phyloP scores from a whole-genome alignment of 345 rosid genomes.

The Camelina laxa region DNA sequence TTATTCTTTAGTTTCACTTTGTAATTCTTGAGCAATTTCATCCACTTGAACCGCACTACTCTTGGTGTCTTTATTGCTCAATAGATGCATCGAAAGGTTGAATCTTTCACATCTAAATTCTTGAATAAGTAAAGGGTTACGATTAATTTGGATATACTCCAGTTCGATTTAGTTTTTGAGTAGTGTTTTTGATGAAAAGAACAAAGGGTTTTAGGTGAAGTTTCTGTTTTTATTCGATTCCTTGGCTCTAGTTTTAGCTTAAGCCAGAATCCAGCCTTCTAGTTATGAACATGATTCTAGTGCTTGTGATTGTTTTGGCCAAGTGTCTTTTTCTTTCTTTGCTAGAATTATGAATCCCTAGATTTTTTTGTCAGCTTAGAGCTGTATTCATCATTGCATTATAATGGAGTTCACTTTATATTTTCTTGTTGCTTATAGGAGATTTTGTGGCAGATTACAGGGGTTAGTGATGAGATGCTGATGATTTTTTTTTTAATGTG shows the following conservation, averaged over 20 bases:
- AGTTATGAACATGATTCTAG: background rate
- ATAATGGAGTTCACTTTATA: background rate
- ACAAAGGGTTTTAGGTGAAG: conserved; percentile 25
- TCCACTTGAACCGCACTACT: background rate
- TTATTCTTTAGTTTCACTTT: conserved; percentile 2
- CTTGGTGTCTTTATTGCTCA: background rate
- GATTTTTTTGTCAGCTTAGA: background rate
- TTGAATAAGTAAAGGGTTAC: background rate
- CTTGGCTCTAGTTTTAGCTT: background rate
- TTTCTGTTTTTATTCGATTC: conserved; percentile 1
- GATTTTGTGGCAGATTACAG: background rate
- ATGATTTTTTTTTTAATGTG: background rate
- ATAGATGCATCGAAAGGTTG: conserved; percentile 22
- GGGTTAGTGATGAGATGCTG: conserved; percentile 14
- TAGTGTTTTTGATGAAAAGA: conserved; percentile 27
- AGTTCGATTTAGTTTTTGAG: background rate
- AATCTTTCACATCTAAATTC: background rate
- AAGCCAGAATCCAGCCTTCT: background rate
- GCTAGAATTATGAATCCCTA: conserved; percentile 11
- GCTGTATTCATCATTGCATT: background rate
- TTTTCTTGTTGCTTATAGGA: background rate
- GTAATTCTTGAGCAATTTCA: conserved; percentile 3
- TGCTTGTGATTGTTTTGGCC: background rate
- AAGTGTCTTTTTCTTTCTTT: background rate
- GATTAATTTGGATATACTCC: background rate